phyloP scores from a whole-genome alignment of 805 yeast species.

The Kodamaea sagamina region DNA sequence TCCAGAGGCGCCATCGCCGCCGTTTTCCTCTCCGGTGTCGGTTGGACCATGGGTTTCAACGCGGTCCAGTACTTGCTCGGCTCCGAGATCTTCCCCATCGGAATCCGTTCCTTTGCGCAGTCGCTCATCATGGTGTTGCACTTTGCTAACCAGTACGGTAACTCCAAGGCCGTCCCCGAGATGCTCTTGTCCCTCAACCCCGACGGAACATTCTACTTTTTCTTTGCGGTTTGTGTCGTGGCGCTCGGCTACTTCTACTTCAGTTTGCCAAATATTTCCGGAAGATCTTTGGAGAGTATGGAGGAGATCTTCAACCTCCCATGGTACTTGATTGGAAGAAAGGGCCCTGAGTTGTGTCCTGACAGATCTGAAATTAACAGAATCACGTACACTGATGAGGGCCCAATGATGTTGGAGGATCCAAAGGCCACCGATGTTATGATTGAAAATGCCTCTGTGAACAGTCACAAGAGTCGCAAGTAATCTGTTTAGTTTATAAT shows the following conservation, averaged over 20 bases:
- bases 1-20: slow-evolving; percentile 53
- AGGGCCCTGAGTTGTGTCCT: slow-evolving; percentile 53
- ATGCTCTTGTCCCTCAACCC: slow-evolving; percentile 49
- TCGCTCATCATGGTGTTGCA: slow-evolving; percentile 57
- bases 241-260: slow-evolving; percentile 51
- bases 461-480: slow-evolving; percentile 4
- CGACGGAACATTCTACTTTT: slow-evolving; percentile 55
- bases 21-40: slow-evolving; percentile 51
- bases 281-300: slow-evolving; percentile 54
- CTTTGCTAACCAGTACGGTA: slow-evolving; percentile 58
- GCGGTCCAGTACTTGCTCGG: slow-evolving; percentile 55
- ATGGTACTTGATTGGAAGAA: slow-evolving; percentile 60
- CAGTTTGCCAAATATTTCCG: slow-evolving; percentile 52
- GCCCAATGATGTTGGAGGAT: slow-evolving; percentile 11
- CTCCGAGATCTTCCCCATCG: slow-evolving; percentile 56
- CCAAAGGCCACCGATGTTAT: slow-evolving; percentile 9
- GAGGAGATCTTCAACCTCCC: slow-evolving; percentile 54
- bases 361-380: slow-evolving; percentile 47
- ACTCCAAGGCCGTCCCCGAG: slow-evolving; percentile 55
- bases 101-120: slow-evolving; percentile 51
- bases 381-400: slow-evolving; percentile 23
- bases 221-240: slow-evolving; percentile 42
- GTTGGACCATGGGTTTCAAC: slow-evolving; percentile 64
- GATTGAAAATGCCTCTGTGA: slow-evolving; percentile 5
- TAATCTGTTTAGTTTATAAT: background rate